Evolutionary conservation across 768 basidiomycete species (phyloP).

Genomic region (Arthromyces matolae): DNA sequence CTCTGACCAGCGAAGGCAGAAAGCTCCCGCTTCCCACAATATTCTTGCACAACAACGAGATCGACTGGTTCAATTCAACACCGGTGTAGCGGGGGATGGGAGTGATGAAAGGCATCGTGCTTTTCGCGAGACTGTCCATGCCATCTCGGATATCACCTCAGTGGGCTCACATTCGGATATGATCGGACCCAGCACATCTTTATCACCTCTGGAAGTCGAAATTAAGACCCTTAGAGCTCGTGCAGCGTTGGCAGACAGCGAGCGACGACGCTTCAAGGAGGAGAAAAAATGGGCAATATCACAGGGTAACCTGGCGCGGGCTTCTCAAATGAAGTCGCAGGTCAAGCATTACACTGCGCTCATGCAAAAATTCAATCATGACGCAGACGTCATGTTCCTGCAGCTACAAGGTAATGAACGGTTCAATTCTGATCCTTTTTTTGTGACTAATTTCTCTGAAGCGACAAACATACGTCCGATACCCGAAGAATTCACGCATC

Average conservation of each 20-base stretch:
- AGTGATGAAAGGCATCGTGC: constrained; percentile 24
- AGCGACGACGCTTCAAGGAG: constrained; percentile 78
- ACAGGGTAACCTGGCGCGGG: constrained; percentile 71
- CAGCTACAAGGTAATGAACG: constrained; percentile 62
- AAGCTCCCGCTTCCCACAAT: constrained; percentile 15
- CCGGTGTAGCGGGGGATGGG: constrained; percentile 36
- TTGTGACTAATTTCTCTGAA: too few relatives aligned
- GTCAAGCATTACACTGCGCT: constrained; percentile 76
- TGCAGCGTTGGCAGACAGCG: constrained; percentile 78
- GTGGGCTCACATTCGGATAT: constrained; percentile 68
- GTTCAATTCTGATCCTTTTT: neutral
- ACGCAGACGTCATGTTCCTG: constrained; percentile 66
- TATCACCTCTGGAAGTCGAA: constrained; percentile 69
- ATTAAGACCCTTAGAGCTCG: constrained; percentile 72
- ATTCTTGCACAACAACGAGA: constrained; percentile 26
- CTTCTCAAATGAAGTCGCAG: constrained; percentile 79
- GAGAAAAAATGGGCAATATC: constrained; percentile 85
- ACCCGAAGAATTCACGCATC: constrained; percentile 21
- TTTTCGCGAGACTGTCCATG: constrained; percentile 23
- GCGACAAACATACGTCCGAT: too few relatives aligned
- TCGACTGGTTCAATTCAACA: constrained; percentile 45
- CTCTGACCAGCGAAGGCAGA: constrained; percentile 32
- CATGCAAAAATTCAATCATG: constrained; percentile 75
- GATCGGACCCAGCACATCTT: constrained; percentile 51
- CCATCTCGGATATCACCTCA: constrained; percentile 59